Base-by-base conservation (phyloP, 495 filamentous ascomycete species). In the Annulohypoxylon maeteangense region DNA sequence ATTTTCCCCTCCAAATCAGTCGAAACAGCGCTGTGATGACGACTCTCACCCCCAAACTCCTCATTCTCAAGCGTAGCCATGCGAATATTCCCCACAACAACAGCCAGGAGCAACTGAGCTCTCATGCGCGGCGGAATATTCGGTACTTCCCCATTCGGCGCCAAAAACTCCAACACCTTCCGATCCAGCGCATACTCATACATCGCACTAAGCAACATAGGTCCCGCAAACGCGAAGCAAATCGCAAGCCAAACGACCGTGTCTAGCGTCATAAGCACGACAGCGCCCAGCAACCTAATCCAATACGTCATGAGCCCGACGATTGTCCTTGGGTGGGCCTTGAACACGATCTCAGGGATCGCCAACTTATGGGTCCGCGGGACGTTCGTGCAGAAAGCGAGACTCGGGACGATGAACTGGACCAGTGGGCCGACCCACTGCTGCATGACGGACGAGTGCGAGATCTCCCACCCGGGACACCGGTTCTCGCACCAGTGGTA, bases 121-220 rank as follows among this genome's bases (percentile, higher is more conserved):
- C 68, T 61, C 47, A 78, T 31, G 6, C 65, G 48, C 34, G 62
- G n/a, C 4, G 75, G 55, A n/a, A 79, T 66, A 18, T 18, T 7
- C 12, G 69, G 72, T 8, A 67, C 34, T 2, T 60, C 14, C 3
- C 60, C 67, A 32, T 55, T 62, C 2, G 68, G 62, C 6, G 62
- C 61, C 40, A 78, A 34, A 38, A 74, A 78, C 60, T 74, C 66
- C 0, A 78, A 56, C 8, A 82, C 68, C 48, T 72, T 72, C 3
- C 73, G 47, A 48, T 83, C 81, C 0, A 83, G 71, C n/a, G 65
- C 74, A 18, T 80, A 79, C 59, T 83, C 80, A 45, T 80, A 81
- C 2, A 82, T 67, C 0, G 79, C 81, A 38, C 79, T 80, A 4
- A 82, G 29, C 20, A 82, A 25, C 77, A 82, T 83, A 0, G 80